Percentiles rank a stretch among this genome's conserved stretches.
These are phyloP conservation scores for Massospora cicadina DNA, from an alignment of 371 early-diverging fungal genomes.

Conservation along the genomic window DNA sequence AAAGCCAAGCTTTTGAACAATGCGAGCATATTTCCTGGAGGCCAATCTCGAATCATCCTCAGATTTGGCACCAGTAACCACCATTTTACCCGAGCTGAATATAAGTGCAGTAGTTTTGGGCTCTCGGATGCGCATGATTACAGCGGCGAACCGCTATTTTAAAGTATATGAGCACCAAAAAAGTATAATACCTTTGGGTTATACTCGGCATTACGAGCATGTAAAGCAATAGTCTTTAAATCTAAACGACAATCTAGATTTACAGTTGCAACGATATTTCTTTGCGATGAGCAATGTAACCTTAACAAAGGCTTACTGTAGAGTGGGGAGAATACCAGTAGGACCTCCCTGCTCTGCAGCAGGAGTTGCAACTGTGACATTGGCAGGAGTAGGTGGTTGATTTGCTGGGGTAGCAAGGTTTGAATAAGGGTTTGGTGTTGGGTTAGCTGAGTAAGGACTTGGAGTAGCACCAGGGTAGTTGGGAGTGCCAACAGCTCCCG, in stretches of 20 bases:
- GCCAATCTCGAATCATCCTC: constrained; percentile 96
- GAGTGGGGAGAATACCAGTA: constrained; percentile 59
- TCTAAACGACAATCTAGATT: constrained; percentile 98
- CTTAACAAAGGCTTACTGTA: constrained; percentile 45
- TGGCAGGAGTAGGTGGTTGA: constrained; percentile 26
- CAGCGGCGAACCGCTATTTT: constrained; percentile 97
- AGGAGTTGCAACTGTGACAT: constrained; percentile 16
- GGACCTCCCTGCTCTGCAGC: constrained; percentile 31
- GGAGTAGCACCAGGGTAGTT: constrained; percentile 5
- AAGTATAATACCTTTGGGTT: constrained; percentile 90
- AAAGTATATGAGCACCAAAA: background rate
- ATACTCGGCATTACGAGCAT: constrained; percentile 99
- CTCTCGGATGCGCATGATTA: constrained; percentile 99
- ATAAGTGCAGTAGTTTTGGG: constrained; percentile 99
- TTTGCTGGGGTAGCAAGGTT: constrained; percentile 22
- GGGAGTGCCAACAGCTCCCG: constrained; percentile 4
- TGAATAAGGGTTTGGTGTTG: constrained; percentile 9
- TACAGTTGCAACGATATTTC: constrained; percentile 99
- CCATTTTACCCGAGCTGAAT: constrained; percentile 99
- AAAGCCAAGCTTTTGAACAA: constrained; percentile 99
- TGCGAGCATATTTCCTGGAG: constrained; percentile 98
- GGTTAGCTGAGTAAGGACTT: constrained; percentile 9
- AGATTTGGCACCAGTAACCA: constrained; percentile 92
- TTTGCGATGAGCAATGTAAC: constrained; percentile 16
- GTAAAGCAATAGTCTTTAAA: constrained; percentile 98